Evolutionary conservation across 2,329 filamentous ascomycete genomes (phyloP).

Genomic region (Ophiostoma perfectum): DNA sequence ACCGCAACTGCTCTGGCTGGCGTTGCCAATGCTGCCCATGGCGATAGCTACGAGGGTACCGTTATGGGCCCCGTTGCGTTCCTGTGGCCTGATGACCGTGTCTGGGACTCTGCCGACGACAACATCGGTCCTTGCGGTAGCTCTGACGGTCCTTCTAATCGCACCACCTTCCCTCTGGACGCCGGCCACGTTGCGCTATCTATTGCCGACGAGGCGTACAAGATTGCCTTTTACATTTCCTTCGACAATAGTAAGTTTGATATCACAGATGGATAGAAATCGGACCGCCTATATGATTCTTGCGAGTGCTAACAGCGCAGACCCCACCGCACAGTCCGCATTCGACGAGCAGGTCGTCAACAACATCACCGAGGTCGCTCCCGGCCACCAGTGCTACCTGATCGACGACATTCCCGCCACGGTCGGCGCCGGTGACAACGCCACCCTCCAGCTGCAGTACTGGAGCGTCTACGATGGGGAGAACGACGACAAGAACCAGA

Average conservation of each 20-base stretch:
- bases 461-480: constrained; percentile 30
- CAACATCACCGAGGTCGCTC: constrained; percentile 31
- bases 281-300: neutral
- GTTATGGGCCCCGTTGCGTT: constrained; percentile 51
- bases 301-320: constrained; percentile 16
- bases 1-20: constrained; percentile 4
- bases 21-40: constrained; percentile 24
- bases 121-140: constrained; percentile 51
- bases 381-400: constrained; percentile 38
- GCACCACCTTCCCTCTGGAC: constrained; percentile 49
- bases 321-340: constrained; percentile 33
- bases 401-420: constrained; percentile 29
- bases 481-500: constrained; percentile 31
- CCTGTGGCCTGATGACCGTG: constrained; percentile 49
- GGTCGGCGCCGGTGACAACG: constrained; percentile 32
- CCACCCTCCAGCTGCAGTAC: constrained; percentile 37
- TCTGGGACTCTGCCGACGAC: constrained; percentile 45
- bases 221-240: constrained; percentile 26
- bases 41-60: constrained; percentile 31
- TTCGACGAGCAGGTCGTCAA: constrained; percentile 33
- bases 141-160: constrained; percentile 38
- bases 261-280: neutral
- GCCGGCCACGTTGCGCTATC: constrained; percentile 24
- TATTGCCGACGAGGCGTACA: constrained; percentile 27
- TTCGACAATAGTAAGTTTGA: constrained; percentile 36